Evolutionary conservation across 2,329 filamentous ascomycete genomes (phyloP), one percentile per base, ranked within the genome.

Genomic region (Alternaria novae-zelandiae): DNA sequence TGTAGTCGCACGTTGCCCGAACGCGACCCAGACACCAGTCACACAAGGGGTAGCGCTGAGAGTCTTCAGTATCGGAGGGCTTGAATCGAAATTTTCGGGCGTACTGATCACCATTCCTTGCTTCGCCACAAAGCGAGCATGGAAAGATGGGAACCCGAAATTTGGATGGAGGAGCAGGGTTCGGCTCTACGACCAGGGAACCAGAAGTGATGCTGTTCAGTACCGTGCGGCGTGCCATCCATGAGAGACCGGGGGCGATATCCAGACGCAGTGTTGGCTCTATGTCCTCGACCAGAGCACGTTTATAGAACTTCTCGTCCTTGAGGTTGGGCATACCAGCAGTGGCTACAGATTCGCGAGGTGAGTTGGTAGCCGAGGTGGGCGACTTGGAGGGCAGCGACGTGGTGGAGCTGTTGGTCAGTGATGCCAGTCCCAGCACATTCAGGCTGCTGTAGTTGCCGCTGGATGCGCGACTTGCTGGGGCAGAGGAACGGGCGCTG

Each of bases 261-360:
- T 99, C 96, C 4, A 99, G 87, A 45, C 96, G 90, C 10, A 99
- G 83, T 0, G 96, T 97, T 0, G 96, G 96, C 77, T 99, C 96
- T 60, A 99, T 93, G 75, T 99, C 96, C 79, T 99, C 96, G 20
- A 88, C 86, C 25, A 98, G 81, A 6, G 90, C 90, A 50, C 96
- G 90, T 82, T 98, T 98, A 83, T 95, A 99, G 77, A 98, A 99
- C 68, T 91, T 93, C 26, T 91, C 93, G 60, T 98, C 96, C 75
- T 96, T 97, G 44, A 99, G 82, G 5, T 90, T 89, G 4, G 87
- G 89, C 32, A 87, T 74, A 2, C 64, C 64, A 20, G 65, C 59
- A 20, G 65, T 64, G 25, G 63, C 59, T n/a, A 69, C 59, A 20
- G 72, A 70, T 25, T 80, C 79, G 41, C 74, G 78, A n/a, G 73